A percentile compares a stretch with the other conserved stretches of the same genome.
phyloP scores from a whole-genome alignment of 805 yeast genomes.

The Monosporozyma siamensis region DNA sequence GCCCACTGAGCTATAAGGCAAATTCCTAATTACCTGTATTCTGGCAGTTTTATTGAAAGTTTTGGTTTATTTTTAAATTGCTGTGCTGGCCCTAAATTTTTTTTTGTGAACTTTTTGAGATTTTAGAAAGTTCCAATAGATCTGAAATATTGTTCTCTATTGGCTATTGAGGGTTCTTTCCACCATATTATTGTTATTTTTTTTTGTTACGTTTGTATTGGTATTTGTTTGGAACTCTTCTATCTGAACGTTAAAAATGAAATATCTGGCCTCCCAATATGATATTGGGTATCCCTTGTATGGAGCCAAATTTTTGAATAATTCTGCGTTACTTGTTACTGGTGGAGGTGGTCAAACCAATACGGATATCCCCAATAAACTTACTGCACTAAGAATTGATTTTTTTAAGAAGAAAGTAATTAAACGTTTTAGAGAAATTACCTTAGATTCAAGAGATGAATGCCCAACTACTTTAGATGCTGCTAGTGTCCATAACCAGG shows the following conservation, averaged over 20 bases:
- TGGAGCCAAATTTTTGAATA: slow-evolving; percentile 61
- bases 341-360: slow-evolving; percentile 98
- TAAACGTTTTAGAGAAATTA: slow-evolving; percentile 55
- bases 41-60: too few relatives aligned
- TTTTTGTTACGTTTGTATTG: neutral
- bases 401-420: slow-evolving; percentile 40
- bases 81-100: too few relatives aligned
- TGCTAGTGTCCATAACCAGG: neutral
- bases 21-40: too few relatives aligned
- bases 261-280: slow-evolving; percentile 17
- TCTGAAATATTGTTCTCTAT: too few relatives aligned
- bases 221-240: neutral
- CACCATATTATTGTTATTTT: neutral
- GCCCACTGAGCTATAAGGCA: too few relatives aligned
- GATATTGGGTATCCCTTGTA: slow-evolving; percentile 67
- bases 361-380: slow-evolving; percentile 78
- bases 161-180: too few relatives aligned
- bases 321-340: slow-evolving; percentile 54
- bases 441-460: slow-evolving; percentile 58
- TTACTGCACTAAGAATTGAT: slow-evolving; percentile 55
- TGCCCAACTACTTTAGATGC: slow-evolving; percentile 78
- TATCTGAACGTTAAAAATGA: slow-evolving; percentile 12
- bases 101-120: too few relatives aligned
- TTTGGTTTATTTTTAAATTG: too few relatives aligned
- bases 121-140: too few relatives aligned